Evolutionary conservation across 768 basidiomycete genomes (phyloP), one percentile per base, ranked within the genome.

Genomic region (Melanogaster broomeanus): DNA sequence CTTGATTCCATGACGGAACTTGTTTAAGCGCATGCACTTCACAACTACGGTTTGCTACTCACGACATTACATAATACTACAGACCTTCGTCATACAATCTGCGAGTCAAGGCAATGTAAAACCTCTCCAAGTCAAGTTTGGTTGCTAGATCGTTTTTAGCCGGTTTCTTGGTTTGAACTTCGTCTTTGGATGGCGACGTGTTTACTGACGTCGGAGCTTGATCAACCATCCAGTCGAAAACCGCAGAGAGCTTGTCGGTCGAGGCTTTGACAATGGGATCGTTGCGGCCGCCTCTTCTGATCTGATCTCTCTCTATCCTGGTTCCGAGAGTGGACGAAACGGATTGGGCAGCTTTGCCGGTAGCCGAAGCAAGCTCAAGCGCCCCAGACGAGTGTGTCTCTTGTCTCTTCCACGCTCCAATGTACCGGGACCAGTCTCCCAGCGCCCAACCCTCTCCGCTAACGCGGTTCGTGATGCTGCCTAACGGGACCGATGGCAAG

Each of bases 1-100:
- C 19, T 18, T 12, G 12, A 21, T 39, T 46, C 13, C 35, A n/a
- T 9, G 3, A 13, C 22, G n/a, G n/a, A n/a, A n/a, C n/a, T n/a
- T n/a, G n/a, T n/a, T n/a, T n/a, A n/a, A n/a, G n/a, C n/a, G 27
- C 3, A 16, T 10, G 22, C 42, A 21, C 34, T n/a, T 27, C 25
- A 27, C 4, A 27, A 27, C 47, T 42, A 37, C 11, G 19, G 5
- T 22, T 19, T 31, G 22, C 25, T 27, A 18, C 24, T 19, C 33
- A 21, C 18, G 25, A 2, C 4, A 48, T 11, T 52, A n/a, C n/a
- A n/a, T n/a, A 41, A 42, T 39, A 34, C 31, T 69, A 97, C 62
- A 94, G 70, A 11, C 96, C 96, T 65, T 97, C 93, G 51, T 98
- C 90, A 59, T 94, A 93, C 72, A 99, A 70, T 72, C 92, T 96